phyloP scores from a whole-genome alignment of 2,329 filamentous ascomycete genomes.

The Fusarium sp. region DNA sequence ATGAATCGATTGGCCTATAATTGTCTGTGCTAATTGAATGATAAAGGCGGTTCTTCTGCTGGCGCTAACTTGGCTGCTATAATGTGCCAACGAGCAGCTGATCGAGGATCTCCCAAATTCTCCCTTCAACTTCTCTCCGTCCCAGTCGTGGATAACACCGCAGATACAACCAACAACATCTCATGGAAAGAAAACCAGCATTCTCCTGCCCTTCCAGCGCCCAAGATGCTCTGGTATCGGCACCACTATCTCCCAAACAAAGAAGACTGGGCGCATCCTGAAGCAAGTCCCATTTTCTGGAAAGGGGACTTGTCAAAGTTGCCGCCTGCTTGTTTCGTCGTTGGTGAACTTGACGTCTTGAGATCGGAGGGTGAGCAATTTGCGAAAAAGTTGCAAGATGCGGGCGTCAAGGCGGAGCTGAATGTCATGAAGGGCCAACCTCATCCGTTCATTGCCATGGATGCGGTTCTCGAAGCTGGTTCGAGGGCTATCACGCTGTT shows the following conservation, averaged over 20 bases:
- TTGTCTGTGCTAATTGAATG: background rate
- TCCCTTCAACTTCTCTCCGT: constrained; percentile 17
- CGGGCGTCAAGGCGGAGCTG: background rate
- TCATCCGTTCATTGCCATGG: constrained; percentile 21
- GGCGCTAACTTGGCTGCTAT: constrained; percentile 9
- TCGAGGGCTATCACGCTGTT: constrained; percentile 1
- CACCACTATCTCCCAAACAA: background rate
- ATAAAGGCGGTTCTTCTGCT: constrained; percentile 11
- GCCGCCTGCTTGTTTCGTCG: constrained; percentile 11
- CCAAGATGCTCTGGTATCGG: constrained; percentile 18
- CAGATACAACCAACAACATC: background rate
- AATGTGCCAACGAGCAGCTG: constrained; percentile 16
- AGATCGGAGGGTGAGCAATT: constrained; percentile 7
- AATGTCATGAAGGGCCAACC: constrained; percentile 13
- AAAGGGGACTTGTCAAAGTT: constrained; percentile 1
- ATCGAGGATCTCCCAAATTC: background rate
- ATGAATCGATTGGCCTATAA: rapidly evolving
- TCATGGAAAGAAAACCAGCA: constrained; percentile 14
- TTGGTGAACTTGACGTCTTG: constrained; percentile 1
- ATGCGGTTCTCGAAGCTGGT: constrained; percentile 6
- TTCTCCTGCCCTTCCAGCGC: background rate
- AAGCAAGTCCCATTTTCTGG: background rate
- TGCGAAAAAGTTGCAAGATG: background rate
- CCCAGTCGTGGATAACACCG: constrained; percentile 12
- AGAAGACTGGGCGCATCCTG: background rate